phyloP scores from a whole-genome alignment of 1,284 basidiomycete genomes.

The Tetrapyrgos nigripes region DNA sequence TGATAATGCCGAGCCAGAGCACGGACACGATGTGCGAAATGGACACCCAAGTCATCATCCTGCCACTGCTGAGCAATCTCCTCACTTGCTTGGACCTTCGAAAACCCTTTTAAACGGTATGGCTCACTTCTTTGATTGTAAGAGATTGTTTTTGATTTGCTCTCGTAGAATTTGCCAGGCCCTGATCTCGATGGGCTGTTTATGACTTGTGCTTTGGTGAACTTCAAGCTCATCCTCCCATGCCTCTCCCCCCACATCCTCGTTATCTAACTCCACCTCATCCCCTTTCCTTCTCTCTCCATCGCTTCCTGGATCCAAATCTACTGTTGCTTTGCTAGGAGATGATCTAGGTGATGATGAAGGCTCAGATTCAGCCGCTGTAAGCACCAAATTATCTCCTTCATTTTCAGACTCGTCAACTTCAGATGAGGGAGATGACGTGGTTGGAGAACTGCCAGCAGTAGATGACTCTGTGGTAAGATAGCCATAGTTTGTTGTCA shows the following conservation, averaged over 20 bases:
- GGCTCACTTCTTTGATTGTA: constrained; percentile 21
- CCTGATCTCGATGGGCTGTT: constrained; percentile 14
- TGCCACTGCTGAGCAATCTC: constrained; percentile 43
- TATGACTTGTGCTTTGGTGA: neutral
- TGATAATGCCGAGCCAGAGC: constrained; percentile 44
- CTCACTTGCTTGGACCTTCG: constrained; percentile 34
- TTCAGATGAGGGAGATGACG: too few relatives aligned
- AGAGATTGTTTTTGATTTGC: constrained; percentile 34
- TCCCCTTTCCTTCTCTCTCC: constrained; percentile 13
- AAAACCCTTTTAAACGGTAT: constrained; percentile 34
- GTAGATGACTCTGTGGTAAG: too few relatives aligned
- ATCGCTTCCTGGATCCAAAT: neutral
- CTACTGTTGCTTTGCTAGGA: neutral
- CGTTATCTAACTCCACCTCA: neutral
- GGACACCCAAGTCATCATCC: constrained; percentile 27
- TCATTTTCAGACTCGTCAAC: too few relatives aligned
- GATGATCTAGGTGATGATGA: neutral
- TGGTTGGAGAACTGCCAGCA: too few relatives aligned
- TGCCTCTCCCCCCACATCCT: neutral
- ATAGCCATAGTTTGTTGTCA: too few relatives aligned
- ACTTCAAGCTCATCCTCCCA: constrained; percentile 16
- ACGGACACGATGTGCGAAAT: constrained; percentile 35
- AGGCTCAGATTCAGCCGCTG: neutral
- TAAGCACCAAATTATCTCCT: neutral
- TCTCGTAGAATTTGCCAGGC: constrained; percentile 28